Evolutionary conservation across 495 filamentous ascomycete genomes (phyloP).

Genomic region (Aspergillus haitiensis): DNA sequence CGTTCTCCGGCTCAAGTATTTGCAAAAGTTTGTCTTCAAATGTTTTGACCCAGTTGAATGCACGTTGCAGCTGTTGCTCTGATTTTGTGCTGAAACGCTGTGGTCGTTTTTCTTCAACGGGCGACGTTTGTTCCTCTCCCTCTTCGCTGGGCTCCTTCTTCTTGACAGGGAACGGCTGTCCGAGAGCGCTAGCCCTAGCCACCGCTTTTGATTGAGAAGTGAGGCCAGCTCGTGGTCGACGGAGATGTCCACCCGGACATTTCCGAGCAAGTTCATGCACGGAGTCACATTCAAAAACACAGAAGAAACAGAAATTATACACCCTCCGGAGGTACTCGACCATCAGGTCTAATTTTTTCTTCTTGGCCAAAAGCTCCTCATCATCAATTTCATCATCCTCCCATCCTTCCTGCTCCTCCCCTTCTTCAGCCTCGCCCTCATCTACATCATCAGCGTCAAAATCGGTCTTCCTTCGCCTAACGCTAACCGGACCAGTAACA

Average conservation of each 20-base stretch:
- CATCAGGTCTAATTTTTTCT: conserved; percentile 93
- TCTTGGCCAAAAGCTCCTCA: conserved; percentile 83
- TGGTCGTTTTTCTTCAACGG: conserved; percentile 64
- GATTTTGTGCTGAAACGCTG: conserved; percentile 67
- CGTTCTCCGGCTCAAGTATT: conserved; percentile 84
- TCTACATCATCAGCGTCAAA: conserved; percentile 68
- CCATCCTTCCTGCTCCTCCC: conserved; percentile 69
- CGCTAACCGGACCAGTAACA: conserved; percentile 51
- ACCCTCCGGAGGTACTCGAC: conserved; percentile 96
- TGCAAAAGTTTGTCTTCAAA: conserved; percentile 96
- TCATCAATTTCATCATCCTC: conserved; percentile 85
- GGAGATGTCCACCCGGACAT: conserved; percentile 93
- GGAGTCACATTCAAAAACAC: conserved; percentile 96
- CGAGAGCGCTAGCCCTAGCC: conserved; percentile 77
- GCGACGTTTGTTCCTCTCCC: conserved; percentile 60
- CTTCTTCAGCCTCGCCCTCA: conserved; percentile 69
- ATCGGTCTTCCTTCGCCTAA: conserved; percentile 62
- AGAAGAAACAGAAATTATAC: conserved; percentile 99
- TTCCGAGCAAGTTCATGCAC: conserved; percentile 94
- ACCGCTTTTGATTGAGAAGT: conserved; percentile 79
- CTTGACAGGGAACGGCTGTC: conserved; percentile 77
- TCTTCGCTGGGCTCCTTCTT: conserved; percentile 68
- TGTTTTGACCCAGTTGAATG: conserved; percentile 98
- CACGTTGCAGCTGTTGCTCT: conserved; percentile 87
- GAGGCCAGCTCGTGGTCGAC: conserved; percentile 79